Percentiles rank a stretch among this genome's conserved stretches.
These are phyloP conservation scores for Tricharina praecox DNA, from an alignment of 495 filamentous ascomycete species.

Conservation along the genomic window DNA sequence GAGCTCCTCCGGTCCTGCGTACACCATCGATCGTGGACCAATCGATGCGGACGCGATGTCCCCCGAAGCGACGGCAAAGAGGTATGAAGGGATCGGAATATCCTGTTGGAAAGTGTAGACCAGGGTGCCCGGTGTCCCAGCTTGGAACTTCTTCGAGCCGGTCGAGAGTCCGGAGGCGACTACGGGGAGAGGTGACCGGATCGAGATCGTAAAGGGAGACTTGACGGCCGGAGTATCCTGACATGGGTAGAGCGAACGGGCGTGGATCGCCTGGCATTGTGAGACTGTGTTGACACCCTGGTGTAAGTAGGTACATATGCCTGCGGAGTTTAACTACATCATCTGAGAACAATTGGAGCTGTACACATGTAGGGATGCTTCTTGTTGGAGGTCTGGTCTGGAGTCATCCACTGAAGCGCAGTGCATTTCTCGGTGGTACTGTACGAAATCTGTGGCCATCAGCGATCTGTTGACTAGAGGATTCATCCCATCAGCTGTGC, in stretches of 20 bases:
- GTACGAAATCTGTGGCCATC: slow-evolving; percentile 35
- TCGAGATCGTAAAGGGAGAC: slow-evolving; percentile 71
- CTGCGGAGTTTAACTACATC: no score
- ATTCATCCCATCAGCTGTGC: no score
- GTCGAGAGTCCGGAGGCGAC: slow-evolving; percentile 70
- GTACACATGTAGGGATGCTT: slow-evolving; percentile 85
- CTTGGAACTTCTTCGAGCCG: slow-evolving; percentile 32
- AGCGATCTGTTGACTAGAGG: no score
- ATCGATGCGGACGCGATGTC: slow-evolving; percentile 73
- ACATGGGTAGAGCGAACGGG: slow-evolving; percentile 81
- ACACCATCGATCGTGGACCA: slow-evolving; percentile 67
- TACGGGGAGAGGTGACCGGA: slow-evolving; percentile 71
- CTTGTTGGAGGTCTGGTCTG: slow-evolving; percentile 79
- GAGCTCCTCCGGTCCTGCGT: slow-evolving; percentile 74
- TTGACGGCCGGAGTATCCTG: slow-evolving; percentile 96
- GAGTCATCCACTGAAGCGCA: slow-evolving; percentile 82
- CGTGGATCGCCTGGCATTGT: slow-evolving; percentile 93
- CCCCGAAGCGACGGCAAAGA: slow-evolving; percentile 81
- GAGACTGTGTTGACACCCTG: slow-evolving; percentile 47
- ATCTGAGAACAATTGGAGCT: no score
- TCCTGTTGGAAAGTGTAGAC: slow-evolving; percentile 73
- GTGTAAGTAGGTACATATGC: not conserved
- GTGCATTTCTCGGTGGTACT: slow-evolving; percentile 73
- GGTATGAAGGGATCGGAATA: slow-evolving; percentile 83
- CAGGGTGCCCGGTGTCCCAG: slow-evolving; percentile 38